Base-by-base conservation (phyloP, 306 rosid species). In the Prinsepia uniflora region DNA sequence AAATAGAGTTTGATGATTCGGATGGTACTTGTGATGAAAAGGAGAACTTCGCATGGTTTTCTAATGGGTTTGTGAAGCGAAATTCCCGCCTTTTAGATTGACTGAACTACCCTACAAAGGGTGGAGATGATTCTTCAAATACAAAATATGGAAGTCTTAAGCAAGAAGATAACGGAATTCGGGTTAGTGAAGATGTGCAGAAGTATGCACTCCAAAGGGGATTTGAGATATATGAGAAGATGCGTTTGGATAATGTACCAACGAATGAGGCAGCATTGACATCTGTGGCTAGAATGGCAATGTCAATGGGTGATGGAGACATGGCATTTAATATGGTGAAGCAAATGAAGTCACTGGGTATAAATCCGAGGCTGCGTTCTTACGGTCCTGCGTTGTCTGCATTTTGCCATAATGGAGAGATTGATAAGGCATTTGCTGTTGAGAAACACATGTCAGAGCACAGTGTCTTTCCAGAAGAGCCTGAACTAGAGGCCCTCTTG, bases 181-280 rank as follows among this genome's bases (percentile, higher is more conserved):
- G 83, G 76, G 96, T 87, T 17, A 77, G 83, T 57, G 96, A 89
- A 67, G 94, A 89, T 72, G 72, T 87, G 22, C 88, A 84, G 87
- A 82, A 85, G 66, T 84, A 84, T 83, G 96, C 96, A 20, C 74
- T 89, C 3, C 53, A 79, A 53, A 88, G 82, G 58, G 98, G 98
- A 65, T 83, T 87, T 63, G 95, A 94, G 79, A 81, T 90, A 55
- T 94, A 85, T 64, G 85, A 89, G 83, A 83, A 75, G 74, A 94
- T 89, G 98, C 48, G 85, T 56, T 5, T 11, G 50, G 84, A 82
- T 73, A 79, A 87, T 65, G 80, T 89, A 53, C 71, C 77, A 7
- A 82, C 90, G 92, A 94, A 90, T 76, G 98, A 94, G 76, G 96
- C 97, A 0, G 88, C 95, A n/a, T 81, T 94, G 80, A 94, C 98